phyloP scores from a whole-genome alignment of 176 grass and related monocot genomes.

The Hsuehochloa calcarea region DNA sequence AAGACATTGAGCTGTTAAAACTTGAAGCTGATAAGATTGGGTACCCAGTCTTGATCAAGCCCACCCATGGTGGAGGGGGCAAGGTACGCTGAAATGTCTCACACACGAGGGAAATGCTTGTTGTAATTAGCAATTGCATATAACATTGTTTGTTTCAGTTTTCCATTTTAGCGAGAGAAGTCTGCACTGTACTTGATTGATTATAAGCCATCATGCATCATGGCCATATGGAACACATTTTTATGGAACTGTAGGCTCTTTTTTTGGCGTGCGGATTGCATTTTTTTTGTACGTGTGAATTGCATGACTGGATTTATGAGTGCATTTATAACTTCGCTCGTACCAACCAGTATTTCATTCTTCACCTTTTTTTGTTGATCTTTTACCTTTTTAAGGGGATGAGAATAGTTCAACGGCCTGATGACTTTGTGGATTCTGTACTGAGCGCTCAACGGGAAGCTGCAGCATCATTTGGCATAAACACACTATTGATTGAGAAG shows the following conservation, averaged over 20 bases:
- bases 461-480: conserved; percentile 83
- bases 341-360: background rate
- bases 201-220: no score
- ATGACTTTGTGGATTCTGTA: conserved; percentile 74
- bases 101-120: background rate
- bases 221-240: background rate
- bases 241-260: background rate
- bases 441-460: conserved; percentile 85
- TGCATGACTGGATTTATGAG: background rate
- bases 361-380: background rate
- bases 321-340: background rate
- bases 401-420: conserved; percentile 79
- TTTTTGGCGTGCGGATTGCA: background rate
- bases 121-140: background rate
- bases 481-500: conserved; percentile 82
- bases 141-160: background rate
- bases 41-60: conserved; percentile 92
- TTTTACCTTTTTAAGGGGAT: conserved; percentile 64
- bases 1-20: conserved; percentile 77
- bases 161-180: background rate
- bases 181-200: background rate
- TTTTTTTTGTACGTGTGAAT: background rate
- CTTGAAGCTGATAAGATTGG: conserved; percentile 89
- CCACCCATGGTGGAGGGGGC: conserved; percentile 93
- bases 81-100: conserved; percentile 49